Evolutionary conservation across 163 green algal species (phyloP), one percentile per base, ranked within the genome.

Genomic region (Smithsoniella earleae): DNA sequence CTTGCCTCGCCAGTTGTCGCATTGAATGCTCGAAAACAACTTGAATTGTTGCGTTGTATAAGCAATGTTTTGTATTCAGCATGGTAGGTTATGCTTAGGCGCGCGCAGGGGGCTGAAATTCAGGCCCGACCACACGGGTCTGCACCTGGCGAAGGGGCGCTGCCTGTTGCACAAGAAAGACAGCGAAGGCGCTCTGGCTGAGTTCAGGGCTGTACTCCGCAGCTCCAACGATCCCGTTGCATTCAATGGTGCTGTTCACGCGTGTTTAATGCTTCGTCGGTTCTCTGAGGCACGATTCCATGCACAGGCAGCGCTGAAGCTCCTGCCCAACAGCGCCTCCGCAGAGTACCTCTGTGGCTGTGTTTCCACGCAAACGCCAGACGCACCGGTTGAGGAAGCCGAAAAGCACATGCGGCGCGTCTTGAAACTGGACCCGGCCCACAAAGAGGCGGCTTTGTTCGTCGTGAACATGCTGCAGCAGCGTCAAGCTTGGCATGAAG

Each of bases 311-410:
- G 58, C 58, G 18, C 27, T 69, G 25, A 30, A 33, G 6, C 30
- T 31, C n/a, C 34, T 69, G 58, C 58, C 58, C 8, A 18, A 34
- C 6, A 30, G 34, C 34, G 58, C 58, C 34, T n/a, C 34, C 34
- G n/a, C 58, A 38, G n/a, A 69, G n/a, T 69, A 69, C 58, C 58
- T 69, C 5, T 34, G 40, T 16, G 58, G 58, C 6, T 69, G 58
- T 34, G 58, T 69, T 30, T 13, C 28, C 34, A 16, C 27, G n/a
- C 58, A 69, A 33, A 38, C 58, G 6, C 58, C n/a, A 40, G n/a
- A 18, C 18, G n/a, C 20, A n/a, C 13, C 58, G 10, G 4, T 25
- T n/a, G 58, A 69, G 34, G 58, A 69, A 6, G 58, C 58, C 5
- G 27, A 43, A 13, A 30, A 38, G 58, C 58, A 69, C 1, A 69